Conservation (phyloP, 2,329 filamentous ascomycete genomes). For the Epichloe coenophiala region DNA sequence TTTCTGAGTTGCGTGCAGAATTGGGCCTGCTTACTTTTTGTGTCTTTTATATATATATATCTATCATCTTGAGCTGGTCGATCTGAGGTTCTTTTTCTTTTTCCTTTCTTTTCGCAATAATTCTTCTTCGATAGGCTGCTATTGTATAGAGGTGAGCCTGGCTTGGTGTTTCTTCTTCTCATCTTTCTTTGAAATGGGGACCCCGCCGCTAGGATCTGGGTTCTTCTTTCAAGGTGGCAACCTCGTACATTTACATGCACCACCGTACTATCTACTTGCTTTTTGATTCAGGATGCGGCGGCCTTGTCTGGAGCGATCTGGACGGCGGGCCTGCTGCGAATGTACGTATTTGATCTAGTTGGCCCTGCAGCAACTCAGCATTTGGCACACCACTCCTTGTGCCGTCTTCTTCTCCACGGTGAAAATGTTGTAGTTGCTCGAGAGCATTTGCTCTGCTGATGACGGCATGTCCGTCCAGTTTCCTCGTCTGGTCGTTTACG, state of each 20-base stretch:
- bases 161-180: slow-evolving; percentile 8
- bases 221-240: slow-evolving; percentile 4
- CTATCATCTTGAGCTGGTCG: neutral
- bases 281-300: slow-evolving; percentile 11
- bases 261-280: slow-evolving; percentile 12
- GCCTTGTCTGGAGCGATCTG: slow-evolving; percentile 8
- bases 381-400: slow-evolving; percentile 11
- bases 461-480: neutral
- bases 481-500: no score
- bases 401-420: no score
- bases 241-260: slow-evolving; percentile 4
- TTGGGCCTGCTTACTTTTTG: slow-evolving; percentile 10
- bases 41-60: neutral
- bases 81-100: neutral
- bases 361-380: slow-evolving; percentile 17
- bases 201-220: neutral
- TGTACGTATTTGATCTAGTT: slow-evolving; percentile 16
- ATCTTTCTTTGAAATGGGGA: neutral
- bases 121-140: slow-evolving; percentile 10
- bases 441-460: neutral
- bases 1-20: slow-evolving; percentile 6
- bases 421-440: no score
- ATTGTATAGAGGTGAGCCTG: neutral
- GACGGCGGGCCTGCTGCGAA: slow-evolving; percentile 1
- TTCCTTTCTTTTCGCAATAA: slow-evolving; percentile 7